Percentiles rank a stretch among this genome's conserved stretches.
These are phyloP conservation scores for Paecilomyces fulvus DNA, from an alignment of 2,329 filamentous ascomycete species.

Conservation along the genomic window DNA sequence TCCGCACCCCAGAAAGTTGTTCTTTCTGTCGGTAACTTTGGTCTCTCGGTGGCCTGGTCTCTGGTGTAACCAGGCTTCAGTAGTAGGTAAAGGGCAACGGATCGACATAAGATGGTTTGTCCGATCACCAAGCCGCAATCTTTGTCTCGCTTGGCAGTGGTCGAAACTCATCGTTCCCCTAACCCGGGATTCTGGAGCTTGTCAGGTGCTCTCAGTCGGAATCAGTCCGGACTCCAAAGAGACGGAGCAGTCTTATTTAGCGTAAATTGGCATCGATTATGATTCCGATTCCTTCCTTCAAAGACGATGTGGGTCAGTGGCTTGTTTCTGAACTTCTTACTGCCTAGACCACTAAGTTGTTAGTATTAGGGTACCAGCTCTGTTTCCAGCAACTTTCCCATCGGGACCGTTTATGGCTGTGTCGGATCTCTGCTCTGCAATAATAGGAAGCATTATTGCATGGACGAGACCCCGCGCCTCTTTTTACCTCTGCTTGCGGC, in stretches of 20 bases:
- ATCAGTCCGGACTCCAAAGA: not conserved
- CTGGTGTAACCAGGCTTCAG: not conserved
- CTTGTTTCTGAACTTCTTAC: not conserved
- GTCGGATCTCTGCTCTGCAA: not conserved
- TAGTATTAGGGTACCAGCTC: not conserved
- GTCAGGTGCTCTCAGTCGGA: not conserved
- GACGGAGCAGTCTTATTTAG: not conserved
- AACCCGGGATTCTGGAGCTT: not conserved
- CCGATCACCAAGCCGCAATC: not conserved
- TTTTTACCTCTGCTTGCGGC: not conserved
- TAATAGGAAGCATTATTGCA: not conserved
- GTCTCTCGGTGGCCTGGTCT: not conserved
- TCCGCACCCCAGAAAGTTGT: not conserved
- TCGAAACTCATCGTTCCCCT: not conserved
- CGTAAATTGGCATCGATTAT: not conserved
- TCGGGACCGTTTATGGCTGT: not conserved
- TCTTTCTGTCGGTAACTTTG: not conserved
- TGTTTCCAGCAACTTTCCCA: not conserved
- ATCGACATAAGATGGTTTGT: not conserved
- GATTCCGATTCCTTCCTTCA: not conserved
- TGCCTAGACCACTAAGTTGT: not conserved
- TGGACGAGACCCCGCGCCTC: not conserved
- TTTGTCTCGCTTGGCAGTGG: not conserved
- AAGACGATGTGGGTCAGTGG: not conserved
- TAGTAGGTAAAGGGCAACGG: not conserved